These are phyloP conservation scores for Vigna unguiculata DNA, from an alignment of 306 rosid genomes.

Conservation along the genomic window DNA sequence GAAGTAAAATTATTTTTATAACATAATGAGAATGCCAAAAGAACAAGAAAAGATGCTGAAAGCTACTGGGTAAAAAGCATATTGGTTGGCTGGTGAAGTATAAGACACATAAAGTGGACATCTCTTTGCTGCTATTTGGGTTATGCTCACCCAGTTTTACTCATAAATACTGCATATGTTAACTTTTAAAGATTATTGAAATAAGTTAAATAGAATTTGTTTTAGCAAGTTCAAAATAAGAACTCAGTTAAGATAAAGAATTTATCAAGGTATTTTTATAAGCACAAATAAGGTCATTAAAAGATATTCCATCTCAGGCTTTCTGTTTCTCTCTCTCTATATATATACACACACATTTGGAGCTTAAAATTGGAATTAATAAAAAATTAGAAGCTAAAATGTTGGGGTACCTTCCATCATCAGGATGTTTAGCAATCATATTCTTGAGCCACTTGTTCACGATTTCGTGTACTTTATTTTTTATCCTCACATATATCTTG, in stretches of 20 bases:
- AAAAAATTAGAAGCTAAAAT: constrained; percentile 8
- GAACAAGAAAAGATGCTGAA: constrained; percentile 25
- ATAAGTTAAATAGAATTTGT: neutral
- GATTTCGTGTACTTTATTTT: constrained; percentile 40
- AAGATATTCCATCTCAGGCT: neutral
- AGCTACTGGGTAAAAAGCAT: neutral
- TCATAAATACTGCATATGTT: neutral
- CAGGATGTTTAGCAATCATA: constrained; percentile 34
- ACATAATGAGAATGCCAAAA: neutral
- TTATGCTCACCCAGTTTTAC: neutral
- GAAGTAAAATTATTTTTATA: constrained; percentile 1
- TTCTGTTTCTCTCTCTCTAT: too few relatives aligned
- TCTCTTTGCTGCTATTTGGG: neutral
- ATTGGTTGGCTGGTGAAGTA: constrained; percentile 1
- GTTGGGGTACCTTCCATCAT: constrained; percentile 38
- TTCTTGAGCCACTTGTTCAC: constrained; percentile 47
- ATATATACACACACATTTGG: neutral
- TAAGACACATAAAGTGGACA: constrained; percentile 14
- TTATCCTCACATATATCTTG: constrained; percentile 37
- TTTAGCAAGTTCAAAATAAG: neutral
- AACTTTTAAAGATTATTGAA: neutral
- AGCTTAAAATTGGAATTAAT: constrained; percentile 25
- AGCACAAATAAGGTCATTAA: neutral
- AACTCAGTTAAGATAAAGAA: neutral
- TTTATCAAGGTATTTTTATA: neutral